Base-by-base conservation (phyloP, 176 grass and related monocot species). In the Oryza meyeriana region DNA sequence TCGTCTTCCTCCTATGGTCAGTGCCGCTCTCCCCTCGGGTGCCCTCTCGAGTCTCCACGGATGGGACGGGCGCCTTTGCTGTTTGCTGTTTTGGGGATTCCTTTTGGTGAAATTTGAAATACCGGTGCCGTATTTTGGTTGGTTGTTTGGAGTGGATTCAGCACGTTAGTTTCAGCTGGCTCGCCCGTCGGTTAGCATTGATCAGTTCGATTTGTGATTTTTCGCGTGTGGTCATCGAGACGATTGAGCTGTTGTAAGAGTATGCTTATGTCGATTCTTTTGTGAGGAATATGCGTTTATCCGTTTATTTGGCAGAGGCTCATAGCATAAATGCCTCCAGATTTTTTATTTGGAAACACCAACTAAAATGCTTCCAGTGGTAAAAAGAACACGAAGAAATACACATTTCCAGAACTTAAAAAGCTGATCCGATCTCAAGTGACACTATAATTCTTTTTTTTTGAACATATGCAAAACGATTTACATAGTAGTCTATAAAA, bases 1-100 rank as follows among this genome's bases (percentile, higher is more conserved):
- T 74, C 22, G 10, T 74, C 18, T 16, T 80, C 78, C 59, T 65
- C 48, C 47, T 79, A 29, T 69, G 87, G 87, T 89, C 76, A 52
- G 87, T 41, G 67, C 26, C 5, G 57, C 4, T 38, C 66, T 10
- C 28, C 30, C 47, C 72, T 48, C 5, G 10, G 10, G n/a, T 32
- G 8, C 32, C 11, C 3, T 17, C 32, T 26, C 29, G 71, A 25
- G 3, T 55, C 50, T 55, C 50, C 50, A 9, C 17, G 12, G 29
- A 24, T 47, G 8, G 20, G 76, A 47, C 13, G 59, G 26, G 44
- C 48, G 65, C 38, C 14, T 64, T 38, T n/a, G 18, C n/a, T 48
- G 57, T 9, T 72, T 62, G 30, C 42, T 57, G 24, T 57, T 64
- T 2, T 10, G 14, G 17, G 33, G 4, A 79, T 65, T 12, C 6